Percentiles rank a stretch among this genome's conserved stretches.
phyloP scores from a whole-genome alignment of 345 rosid species.

The Balakata baccata region DNA sequence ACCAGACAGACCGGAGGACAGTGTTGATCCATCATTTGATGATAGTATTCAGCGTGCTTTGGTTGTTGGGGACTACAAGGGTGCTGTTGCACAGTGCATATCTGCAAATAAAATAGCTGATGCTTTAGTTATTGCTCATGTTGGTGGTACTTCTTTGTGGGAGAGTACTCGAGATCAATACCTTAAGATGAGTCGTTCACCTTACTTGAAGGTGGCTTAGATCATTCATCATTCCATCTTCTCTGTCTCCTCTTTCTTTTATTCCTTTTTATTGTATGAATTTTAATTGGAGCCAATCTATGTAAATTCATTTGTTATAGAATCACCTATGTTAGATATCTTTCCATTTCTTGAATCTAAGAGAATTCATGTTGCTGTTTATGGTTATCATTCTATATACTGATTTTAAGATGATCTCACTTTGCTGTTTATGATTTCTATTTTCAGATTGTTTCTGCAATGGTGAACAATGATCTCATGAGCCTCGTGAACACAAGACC shows the following conservation, averaged over 20 bases:
- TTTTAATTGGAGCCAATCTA: background rate
- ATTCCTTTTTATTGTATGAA: background rate
- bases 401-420: background rate
- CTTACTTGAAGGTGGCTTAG: conserved; percentile 67
- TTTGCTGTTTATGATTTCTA: conserved; percentile 3
- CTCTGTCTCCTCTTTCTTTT: background rate
- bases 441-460: conserved; percentile 80
- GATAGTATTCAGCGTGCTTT: conserved; percentile 83
- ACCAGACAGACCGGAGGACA: conserved; percentile 53
- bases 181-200: conserved; percentile 69
- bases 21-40: conserved; percentile 70
- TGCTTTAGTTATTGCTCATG: conserved; percentile 96
- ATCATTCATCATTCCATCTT: background rate
- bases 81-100: conserved; percentile 84
- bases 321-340: background rate
- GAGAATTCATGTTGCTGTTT: background rate
- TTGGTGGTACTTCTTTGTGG: conserved; percentile 90
- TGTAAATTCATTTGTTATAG: background rate
- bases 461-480: conserved; percentile 88
- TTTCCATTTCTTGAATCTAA: background rate
- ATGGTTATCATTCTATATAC: background rate
- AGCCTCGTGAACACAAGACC: conserved; percentile 75
- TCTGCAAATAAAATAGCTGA: conserved; percentile 84
- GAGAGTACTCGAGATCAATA: conserved; percentile 82
- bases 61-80: conserved; percentile 92